A percentile compares a stretch with the other conserved stretches of the same genome.
These are phyloP conservation scores for Penicillium subrubescens DNA, from an alignment of 495 filamentous ascomycete species.

Conservation along the genomic window DNA sequence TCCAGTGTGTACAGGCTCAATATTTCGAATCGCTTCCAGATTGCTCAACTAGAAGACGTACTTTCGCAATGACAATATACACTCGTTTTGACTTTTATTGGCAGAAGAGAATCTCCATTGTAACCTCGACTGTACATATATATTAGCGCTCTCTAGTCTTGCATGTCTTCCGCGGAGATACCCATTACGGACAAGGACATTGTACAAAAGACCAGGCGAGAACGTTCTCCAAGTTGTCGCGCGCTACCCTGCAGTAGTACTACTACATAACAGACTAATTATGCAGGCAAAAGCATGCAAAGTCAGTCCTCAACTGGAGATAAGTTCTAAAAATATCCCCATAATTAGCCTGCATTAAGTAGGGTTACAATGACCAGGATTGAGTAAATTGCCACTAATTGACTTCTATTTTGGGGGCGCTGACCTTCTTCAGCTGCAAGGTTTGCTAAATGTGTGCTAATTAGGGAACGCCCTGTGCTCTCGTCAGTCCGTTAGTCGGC, in stretches of 20 bases:
- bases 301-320: neutral
- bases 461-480: constrained; percentile 20
- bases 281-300: neutral
- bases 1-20: neutral
- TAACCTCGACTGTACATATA: neutral
- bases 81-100: neutral
- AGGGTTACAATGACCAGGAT: constrained; percentile 12
- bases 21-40: neutral
- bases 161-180: neutral
- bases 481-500: neutral
- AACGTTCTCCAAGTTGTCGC: neutral
- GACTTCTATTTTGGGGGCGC: constrained; percentile 25
- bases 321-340: constrained; percentile 20
- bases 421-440: neutral
- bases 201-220: neutral
- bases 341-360: constrained; percentile 16
- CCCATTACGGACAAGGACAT: neutral
- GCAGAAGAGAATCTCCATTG: neutral
- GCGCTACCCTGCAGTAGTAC: neutral
- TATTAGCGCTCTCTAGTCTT: neutral
- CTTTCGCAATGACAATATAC: neutral
- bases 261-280: neutral
- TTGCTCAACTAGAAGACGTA: constrained; percentile 8
- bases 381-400: constrained; percentile 23
- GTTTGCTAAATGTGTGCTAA: constrained; percentile 14